Evolutionary conservation across 441 rosid genomes (phyloP), one percentile per base, ranked within the genome.

Genomic region (Biscutella laevigata): DNA sequence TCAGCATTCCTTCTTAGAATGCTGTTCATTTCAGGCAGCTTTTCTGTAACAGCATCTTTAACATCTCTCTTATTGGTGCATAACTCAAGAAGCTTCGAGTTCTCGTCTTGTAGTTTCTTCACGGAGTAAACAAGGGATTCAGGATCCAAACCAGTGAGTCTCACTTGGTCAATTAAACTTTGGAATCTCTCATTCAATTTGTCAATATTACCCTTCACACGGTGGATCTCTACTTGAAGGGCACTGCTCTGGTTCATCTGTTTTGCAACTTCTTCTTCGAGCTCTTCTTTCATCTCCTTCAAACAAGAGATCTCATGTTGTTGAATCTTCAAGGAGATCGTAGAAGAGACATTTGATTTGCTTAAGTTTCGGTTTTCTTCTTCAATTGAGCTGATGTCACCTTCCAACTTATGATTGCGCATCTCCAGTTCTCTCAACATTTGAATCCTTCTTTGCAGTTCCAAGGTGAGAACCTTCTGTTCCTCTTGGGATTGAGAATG

Each of bases 401-500:
- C 74, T 62, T 73, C 74, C 66, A 80, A 48, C 46, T 66, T 59
- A 29, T 69, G 77, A 63, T 76, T 92, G 55, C 59, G 15, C 19
- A 60, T 59, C 71, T 88, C 91, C 67, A 84, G 45, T 53, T 78
- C 88, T 58, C 68, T 82, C 76, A 89, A 61, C 71, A 64, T 71
- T 62, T 85, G 87, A 62, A 85, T 74, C 60, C 58, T 73, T 37
- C 71, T 69, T 40, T 77, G 67, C 47, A 81, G 85, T 55, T 81
- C 80, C 67, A 62, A 26, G 19, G 77, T 53, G 59, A 84, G 75
- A 64, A 54, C 59, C 43, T 68, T 57, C 62, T 81, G 94, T 67
- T 84, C 84, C 57, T 66, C 76, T 69, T 74, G 88, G 55, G 91
- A 89, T 38, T 80, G 81, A 51, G 70, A 76, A 65, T 84, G 84